Conservation (phyloP, 805 yeast genomes). For the Zygoascus bituminiphila region DNA sequence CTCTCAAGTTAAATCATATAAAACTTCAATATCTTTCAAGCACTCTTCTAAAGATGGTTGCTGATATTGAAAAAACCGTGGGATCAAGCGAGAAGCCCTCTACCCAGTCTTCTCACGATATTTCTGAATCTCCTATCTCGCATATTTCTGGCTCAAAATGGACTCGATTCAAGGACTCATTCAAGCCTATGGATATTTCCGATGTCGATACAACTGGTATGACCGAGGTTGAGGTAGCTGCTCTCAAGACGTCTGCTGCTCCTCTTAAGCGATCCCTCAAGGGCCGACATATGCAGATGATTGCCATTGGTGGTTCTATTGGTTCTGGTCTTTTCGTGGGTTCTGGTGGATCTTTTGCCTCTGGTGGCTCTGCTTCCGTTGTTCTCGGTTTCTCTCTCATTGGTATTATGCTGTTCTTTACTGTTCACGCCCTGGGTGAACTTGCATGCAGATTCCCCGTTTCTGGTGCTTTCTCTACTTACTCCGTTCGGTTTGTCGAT, state of each 20-base stretch:
- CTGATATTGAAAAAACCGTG: background rate
- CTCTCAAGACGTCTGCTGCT: slow-evolving; percentile 40
- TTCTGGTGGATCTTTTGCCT: slow-evolving; percentile 39
- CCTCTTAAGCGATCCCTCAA: slow-evolving; percentile 43
- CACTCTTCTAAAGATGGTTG: background rate
- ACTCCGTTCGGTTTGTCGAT: slow-evolving; percentile 50
- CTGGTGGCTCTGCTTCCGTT: slow-evolving; percentile 49
- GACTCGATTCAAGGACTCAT: slow-evolving; percentile 36
- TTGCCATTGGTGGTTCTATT: slow-evolving; percentile 77
- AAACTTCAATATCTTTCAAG: background rate
- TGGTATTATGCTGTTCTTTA: slow-evolving; percentile 57
- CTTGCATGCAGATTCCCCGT: slow-evolving; percentile 56
- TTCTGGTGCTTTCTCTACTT: slow-evolving; percentile 49
- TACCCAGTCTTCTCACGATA: background rate
- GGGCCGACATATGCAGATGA: slow-evolving; percentile 41
- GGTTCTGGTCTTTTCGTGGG: slow-evolving; percentile 66
- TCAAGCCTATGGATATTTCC: slow-evolving; percentile 36
- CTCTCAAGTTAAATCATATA: background rate
- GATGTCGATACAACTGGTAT: slow-evolving; percentile 21
- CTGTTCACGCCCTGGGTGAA: slow-evolving; percentile 62
- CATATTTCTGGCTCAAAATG: slow-evolving; percentile 5
- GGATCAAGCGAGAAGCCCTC: slow-evolving; percentile 1
- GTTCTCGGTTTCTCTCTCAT: slow-evolving; percentile 51
- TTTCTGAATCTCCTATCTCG: background rate
- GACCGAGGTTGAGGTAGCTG: slow-evolving; percentile 30